phyloP scores from a whole-genome alignment of 805 yeast species.

The Ogataea polymorpha region DNA sequence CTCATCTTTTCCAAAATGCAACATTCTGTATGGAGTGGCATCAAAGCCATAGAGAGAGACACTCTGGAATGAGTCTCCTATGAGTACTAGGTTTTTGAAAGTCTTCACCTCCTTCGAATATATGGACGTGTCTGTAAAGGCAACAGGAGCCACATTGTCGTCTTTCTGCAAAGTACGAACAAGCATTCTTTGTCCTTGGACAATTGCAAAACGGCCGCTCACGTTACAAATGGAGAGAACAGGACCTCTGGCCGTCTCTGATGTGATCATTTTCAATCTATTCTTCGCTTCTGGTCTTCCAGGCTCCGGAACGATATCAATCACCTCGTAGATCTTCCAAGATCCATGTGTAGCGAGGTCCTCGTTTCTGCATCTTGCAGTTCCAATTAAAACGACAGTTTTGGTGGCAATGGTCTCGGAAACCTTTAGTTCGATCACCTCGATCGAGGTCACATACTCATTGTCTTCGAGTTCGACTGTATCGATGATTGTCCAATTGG shows the following conservation, averaged over 20 bases:
- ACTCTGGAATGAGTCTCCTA: constrained; percentile 79
- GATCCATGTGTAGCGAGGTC: constrained; percentile 79
- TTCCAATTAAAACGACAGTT: constrained; percentile 76
- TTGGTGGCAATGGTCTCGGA: constrained; percentile 35
- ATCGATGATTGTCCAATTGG: constrained; percentile 75
- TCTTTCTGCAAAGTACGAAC: constrained; percentile 76
- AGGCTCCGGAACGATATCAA: constrained; percentile 86
- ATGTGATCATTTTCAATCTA: constrained; percentile 67
- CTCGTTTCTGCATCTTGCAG: constrained; percentile 72
- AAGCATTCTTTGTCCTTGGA: constrained; percentile 81
- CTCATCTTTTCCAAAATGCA: constrained; percentile 72
- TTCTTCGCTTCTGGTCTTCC: constrained; percentile 80
- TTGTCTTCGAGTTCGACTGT: constrained; percentile 61
- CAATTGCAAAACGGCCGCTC: constrained; percentile 76
- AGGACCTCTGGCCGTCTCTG: constrained; percentile 80
- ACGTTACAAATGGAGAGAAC: constrained; percentile 74
- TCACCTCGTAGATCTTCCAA: constrained; percentile 68
- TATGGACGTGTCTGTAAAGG: constrained; percentile 83
- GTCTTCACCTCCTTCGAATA: constrained; percentile 77
- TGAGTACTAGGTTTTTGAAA: constrained; percentile 73
- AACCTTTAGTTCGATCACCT: constrained; percentile 46
- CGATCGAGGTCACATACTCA: constrained; percentile 59
- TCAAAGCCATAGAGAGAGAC: constrained; percentile 85
- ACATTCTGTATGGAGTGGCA: constrained; percentile 90
- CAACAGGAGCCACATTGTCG: constrained; percentile 86